Base-by-base conservation (phyloP, 345 rosid species). In the Dipteronia dyeriana region DNA sequence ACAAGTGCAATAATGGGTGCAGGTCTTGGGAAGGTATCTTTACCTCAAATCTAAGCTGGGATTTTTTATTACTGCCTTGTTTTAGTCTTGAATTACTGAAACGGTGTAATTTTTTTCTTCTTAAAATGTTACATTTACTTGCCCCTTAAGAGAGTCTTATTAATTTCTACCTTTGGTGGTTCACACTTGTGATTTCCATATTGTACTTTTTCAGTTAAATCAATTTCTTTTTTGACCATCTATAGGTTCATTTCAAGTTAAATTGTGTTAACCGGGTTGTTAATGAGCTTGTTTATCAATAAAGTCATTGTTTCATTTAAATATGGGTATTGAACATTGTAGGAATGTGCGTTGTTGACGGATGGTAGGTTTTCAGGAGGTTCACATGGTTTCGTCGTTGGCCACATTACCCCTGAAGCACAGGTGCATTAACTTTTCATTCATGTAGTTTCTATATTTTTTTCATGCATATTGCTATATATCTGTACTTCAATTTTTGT, bases 1-100 rank as follows among this genome's bases (percentile, higher is more conserved):
- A 96, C 99, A 49, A 96, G 99, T 88, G 99, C 93, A 45, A 96
- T 96, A 62, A 96, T 92, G 97, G 99, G 98, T 70, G 97, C 99
- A 19, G 98, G 98, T 78, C 98, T 96, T 75, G 99, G 99, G 64
- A 96, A 96, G 99, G 99, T 95, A 83, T 39, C 10, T 51, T 61
- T 53, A 47, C 65, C 64, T n/a, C 38, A 31, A 72, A 61, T 62
- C 75, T 68, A n/a, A 7, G 16, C 68, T 75, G 43, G 66, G 14
- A 61, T 65, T 79, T 47, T 25, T 38, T 16, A 26, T 41, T 34
- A 17, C 1, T 39, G 25, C 17, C 53, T 43, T 71, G 20, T 68
- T 38, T 67, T 64, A 19, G 63, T 71, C 22, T 9, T 34, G 22
- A 51, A 49, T 74, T 20, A 57, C 39, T 73, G 25, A n/a, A 56